Percentiles rank a stretch among this genome's conserved stretches.
phyloP scores from a whole-genome alignment of 129 eudicot species.

The Glebionis coronaria region DNA sequence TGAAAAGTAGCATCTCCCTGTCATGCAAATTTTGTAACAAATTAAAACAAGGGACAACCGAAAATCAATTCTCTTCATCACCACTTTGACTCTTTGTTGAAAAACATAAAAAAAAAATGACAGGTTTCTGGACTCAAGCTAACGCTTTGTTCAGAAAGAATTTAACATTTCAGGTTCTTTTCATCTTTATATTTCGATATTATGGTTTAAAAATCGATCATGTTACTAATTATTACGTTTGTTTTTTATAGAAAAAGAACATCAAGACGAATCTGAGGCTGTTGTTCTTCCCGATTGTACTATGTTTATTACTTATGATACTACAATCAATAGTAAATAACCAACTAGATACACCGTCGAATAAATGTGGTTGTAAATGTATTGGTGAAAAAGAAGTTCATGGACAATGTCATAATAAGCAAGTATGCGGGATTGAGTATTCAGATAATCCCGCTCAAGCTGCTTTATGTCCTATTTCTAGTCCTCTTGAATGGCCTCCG shows the following conservation, averaged over 20 bases:
- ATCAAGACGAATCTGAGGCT: slow-evolving; percentile 53
- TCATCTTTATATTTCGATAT: neutral
- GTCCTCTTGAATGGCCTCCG: slow-evolving; percentile 92
- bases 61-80: too few species aligned
- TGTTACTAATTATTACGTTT: neutral
- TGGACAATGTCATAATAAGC: slow-evolving; percentile 60
- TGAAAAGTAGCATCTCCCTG: too few species aligned
- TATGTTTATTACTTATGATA: slow-evolving; percentile 68
- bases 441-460: slow-evolving; percentile 52
- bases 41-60: too few species aligned
- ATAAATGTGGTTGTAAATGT: slow-evolving; percentile 86
- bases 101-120: neutral
- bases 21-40: too few species aligned
- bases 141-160: slow-evolving; percentile 83
- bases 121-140: slow-evolving; percentile 70
- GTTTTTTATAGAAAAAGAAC: slow-evolving; percentile 58
- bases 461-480: slow-evolving; percentile 51
- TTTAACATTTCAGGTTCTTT: slow-evolving; percentile 65
- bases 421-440: slow-evolving; percentile 71
- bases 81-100: too few species aligned
- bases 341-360: slow-evolving; percentile 53
- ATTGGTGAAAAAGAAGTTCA: slow-evolving; percentile 54
- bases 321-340: slow-evolving; percentile 51
- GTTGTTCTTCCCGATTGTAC: slow-evolving; percentile 49
- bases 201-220: neutral